Conservation (phyloP, 225 moss, liverwort and hornwort genomes). For the Pseudisothecium myosuroides region DNA sequence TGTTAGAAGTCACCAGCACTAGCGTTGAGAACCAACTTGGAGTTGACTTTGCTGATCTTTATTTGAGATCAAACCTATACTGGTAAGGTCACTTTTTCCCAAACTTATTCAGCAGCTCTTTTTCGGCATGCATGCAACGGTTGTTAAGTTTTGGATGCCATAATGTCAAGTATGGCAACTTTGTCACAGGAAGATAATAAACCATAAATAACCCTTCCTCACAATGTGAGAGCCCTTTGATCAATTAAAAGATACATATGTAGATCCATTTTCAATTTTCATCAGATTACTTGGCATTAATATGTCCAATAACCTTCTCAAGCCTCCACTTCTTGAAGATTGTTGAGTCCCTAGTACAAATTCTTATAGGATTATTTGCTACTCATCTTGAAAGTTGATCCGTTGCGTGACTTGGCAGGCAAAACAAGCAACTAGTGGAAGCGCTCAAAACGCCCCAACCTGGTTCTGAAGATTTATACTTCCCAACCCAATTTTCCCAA, state of each 20-base stretch:
- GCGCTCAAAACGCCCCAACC: slow-evolving; percentile 23
- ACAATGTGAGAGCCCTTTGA: not conserved
- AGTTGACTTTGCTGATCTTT: slow-evolving; percentile 46
- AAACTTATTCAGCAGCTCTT: not conserved
- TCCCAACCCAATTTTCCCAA: slow-evolving; percentile 25
- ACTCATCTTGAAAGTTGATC: not conserved
- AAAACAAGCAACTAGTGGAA: slow-evolving; percentile 27
- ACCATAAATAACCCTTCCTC: not conserved
- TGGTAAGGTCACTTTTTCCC: not conserved
- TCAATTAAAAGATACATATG: not conserved
- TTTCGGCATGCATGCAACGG: not conserved
- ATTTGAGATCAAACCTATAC: slow-evolving; percentile 13
- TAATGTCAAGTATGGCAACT: not conserved
- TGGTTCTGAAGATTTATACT: slow-evolving; percentile 18
- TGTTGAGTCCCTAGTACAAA: not conserved
- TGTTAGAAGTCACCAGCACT: slow-evolving; percentile 35
- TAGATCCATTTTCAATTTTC: not conserved
- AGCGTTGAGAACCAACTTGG: slow-evolving; percentile 13
- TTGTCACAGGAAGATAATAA: not conserved
- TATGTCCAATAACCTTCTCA: not conserved
- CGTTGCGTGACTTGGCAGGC: not conserved
- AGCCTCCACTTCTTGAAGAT: not conserved
- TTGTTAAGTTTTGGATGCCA: no score
- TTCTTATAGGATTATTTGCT: not conserved
- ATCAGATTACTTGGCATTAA: no score